Conservation (phyloP, 83 land plant species). For the Thuja plicata region DNA sequence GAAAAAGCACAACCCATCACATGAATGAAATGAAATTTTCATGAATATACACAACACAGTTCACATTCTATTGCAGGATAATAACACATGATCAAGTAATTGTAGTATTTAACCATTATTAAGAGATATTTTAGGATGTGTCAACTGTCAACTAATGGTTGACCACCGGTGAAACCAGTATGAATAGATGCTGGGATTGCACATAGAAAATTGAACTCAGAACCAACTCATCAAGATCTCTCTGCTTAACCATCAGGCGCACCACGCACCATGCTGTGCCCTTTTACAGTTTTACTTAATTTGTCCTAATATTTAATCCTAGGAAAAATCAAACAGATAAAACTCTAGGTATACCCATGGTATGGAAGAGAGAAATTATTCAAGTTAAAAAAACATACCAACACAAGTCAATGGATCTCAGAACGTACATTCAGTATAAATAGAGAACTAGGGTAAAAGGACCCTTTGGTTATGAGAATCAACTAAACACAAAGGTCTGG, state of each 20-base stretch:
- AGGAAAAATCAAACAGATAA: neutral
- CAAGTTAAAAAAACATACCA: neutral
- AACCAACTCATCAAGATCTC: neutral
- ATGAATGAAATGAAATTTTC: neutral
- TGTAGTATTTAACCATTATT: neutral
- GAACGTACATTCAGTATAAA: neutral
- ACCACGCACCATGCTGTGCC: neutral
- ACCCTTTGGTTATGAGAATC: neutral
- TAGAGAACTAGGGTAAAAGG: neutral
- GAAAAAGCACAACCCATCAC: neutral
- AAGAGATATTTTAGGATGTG: neutral
- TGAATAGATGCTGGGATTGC: neutral
- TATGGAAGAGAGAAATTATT: neutral
- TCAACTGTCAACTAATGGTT: neutral
- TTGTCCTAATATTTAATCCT: neutral
- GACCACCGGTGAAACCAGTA: neutral
- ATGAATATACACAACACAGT: neutral
- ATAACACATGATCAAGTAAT: neutral
- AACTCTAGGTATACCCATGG: neutral
- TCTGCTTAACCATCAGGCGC: neutral
- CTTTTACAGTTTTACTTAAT: neutral
- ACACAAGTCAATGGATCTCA: neutral
- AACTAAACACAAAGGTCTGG: neutral
- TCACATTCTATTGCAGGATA: neutral
- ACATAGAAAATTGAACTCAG: neutral